Percentiles rank a stretch among this genome's conserved stretches.
Evolutionary conservation across 192 early-diverging fungal genomes (phyloP).

Genomic region (Thamnidium elegans): DNA sequence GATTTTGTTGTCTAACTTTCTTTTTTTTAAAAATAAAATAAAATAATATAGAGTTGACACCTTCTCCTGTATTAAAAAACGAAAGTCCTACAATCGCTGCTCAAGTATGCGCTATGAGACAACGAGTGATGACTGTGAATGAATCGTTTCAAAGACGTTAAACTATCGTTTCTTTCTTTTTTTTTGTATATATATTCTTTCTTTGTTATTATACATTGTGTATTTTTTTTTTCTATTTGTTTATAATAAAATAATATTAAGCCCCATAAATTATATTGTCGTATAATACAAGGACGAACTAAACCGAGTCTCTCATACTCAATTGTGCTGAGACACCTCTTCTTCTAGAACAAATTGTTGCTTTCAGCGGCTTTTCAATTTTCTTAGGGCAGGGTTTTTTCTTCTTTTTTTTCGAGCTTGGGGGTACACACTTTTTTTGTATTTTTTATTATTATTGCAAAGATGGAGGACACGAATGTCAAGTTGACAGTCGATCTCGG

Average conservation of each 20-base stretch:
- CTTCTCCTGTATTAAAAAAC: background rate
- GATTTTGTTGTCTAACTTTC: background rate
- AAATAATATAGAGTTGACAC: background rate
- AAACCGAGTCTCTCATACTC: too few species aligned
- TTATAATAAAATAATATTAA: too few species aligned
- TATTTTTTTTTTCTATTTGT: background rate
- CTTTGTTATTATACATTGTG: background rate
- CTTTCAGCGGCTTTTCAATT: background rate
- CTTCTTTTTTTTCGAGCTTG: too few species aligned
- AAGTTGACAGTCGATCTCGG: constrained; percentile 10
- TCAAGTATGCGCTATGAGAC: constrained; percentile 11
- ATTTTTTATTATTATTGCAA: background rate
- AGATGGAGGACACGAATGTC: constrained; percentile 14
- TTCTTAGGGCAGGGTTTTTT: too few species aligned
- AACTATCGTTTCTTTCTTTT: background rate
- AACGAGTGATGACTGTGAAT: constrained; percentile 4
- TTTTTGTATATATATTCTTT: background rate
- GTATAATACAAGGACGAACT: too few species aligned
- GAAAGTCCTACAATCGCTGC: constrained; percentile 3
- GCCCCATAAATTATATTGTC: too few species aligned
- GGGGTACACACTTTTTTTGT: too few species aligned
- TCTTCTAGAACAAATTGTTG: too few species aligned
- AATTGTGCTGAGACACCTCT: too few species aligned
- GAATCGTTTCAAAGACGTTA: constrained; percentile 10
- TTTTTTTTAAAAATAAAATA: too few species aligned